Percentiles rank a stretch among this genome's conserved stretches.
Conservation (phyloP, 306 rosid genomes). For the Castanospermum australe region DNA sequence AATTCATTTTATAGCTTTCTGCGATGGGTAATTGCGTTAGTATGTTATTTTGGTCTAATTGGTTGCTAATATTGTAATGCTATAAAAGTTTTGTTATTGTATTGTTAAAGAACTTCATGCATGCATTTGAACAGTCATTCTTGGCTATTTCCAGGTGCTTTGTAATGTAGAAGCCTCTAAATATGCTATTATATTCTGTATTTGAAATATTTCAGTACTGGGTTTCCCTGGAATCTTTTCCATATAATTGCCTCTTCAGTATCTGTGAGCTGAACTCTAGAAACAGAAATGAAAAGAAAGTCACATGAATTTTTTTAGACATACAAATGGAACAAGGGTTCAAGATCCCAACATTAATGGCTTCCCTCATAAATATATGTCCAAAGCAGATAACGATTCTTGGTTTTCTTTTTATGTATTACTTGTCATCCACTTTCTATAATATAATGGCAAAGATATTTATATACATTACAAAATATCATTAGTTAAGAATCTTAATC, state of each 20-base stretch:
- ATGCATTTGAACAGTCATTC: not conserved
- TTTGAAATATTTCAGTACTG: not conserved
- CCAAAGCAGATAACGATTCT: not conserved
- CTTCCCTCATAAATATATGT: not conserved
- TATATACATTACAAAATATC: not conserved
- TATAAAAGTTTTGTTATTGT: not conserved
- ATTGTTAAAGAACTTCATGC: not conserved
- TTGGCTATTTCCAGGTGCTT: not conserved
- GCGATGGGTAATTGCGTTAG: not conserved
- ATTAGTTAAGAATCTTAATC: not conserved
- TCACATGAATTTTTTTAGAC: not conserved
- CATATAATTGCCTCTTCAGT: not conserved
- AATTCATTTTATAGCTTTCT: not conserved
- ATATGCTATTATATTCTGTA: not conserved
- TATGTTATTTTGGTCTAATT: not conserved
- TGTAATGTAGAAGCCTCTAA: not conserved
- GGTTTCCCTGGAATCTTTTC: not conserved
- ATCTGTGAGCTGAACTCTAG: not conserved
- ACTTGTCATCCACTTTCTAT: not conserved
- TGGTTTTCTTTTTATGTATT: not conserved
- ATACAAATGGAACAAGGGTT: not conserved
- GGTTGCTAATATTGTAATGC: not conserved
- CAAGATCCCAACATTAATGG: not conserved
- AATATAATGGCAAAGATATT: not conserved
- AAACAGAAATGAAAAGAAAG: conserved; percentile 11